phyloP scores from a whole-genome alignment of 192 early-diverging fungal species.

The Dispira parvispora region DNA sequence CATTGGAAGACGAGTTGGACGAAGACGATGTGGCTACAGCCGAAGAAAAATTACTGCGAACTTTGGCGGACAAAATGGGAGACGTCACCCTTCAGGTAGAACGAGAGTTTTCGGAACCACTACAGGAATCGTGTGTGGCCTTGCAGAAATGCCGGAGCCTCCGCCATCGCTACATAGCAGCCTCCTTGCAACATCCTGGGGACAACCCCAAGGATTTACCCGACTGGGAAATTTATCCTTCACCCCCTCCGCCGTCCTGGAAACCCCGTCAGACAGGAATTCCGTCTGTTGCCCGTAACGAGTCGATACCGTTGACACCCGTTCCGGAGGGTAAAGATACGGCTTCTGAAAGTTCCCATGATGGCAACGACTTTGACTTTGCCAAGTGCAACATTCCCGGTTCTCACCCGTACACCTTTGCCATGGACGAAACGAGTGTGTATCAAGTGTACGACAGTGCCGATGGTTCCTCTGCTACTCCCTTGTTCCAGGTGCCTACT shows the following conservation, averaged over 20 bases:
- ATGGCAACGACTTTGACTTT: constrained; percentile 26
- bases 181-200: constrained; percentile 44
- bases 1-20: not conserved
- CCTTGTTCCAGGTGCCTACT: constrained; percentile 38
- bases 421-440: constrained; percentile 41
- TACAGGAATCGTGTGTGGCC: constrained; percentile 18
- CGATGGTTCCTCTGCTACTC: not conserved
- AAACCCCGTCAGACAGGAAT: not conserved
- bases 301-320: not conserved
- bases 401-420: constrained; percentile 19
- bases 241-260: constrained; percentile 62
- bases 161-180: constrained; percentile 70
- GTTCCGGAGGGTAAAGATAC: not conserved
- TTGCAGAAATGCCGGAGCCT: constrained; percentile 59
- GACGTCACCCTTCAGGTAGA: constrained; percentile 9
- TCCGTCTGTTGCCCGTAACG: not conserved
- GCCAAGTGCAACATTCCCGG: constrained; percentile 25
- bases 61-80: constrained; percentile 10
- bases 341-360: not conserved
- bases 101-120: constrained; percentile 18
- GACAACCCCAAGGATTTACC: constrained; percentile 73
- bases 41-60: not conserved
- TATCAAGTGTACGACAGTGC: constrained; percentile 33
- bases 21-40: not conserved
- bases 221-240: constrained; percentile 75